Evolutionary conservation across 179 eudicot species (phyloP).

Genomic region (Gypsophila paniculata): DNA sequence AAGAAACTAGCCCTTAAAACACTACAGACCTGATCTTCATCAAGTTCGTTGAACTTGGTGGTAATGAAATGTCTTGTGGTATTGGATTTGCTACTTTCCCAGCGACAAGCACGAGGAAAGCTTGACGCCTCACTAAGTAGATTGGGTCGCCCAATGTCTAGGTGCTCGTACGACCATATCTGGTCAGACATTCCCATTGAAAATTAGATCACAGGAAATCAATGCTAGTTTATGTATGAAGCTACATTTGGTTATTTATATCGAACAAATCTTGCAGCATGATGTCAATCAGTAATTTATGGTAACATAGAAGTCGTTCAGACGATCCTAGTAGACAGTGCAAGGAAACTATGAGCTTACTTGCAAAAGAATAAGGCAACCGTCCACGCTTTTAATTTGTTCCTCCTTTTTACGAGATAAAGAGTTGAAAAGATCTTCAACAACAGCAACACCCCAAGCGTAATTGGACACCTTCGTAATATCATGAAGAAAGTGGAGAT

Average conservation of each 20-base stretch:
- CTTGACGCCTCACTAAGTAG: constrained; percentile 18
- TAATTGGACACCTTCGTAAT: constrained; percentile 32
- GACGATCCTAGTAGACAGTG: neutral
- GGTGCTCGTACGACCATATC: constrained; percentile 75
- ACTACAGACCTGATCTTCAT: constrained; percentile 42
- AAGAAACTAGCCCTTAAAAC: neutral
- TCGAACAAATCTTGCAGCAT: neutral
- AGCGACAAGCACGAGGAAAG: constrained; percentile 57
- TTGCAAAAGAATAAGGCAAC: constrained; percentile 69
- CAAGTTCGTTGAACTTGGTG: constrained; percentile 41
- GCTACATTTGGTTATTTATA: neutral
- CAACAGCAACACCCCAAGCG: constrained; percentile 67
- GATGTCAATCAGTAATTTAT: neutral
- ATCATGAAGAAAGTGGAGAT: constrained; percentile 41
- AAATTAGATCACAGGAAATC: no score
- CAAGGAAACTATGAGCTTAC: constrained; percentile 31
- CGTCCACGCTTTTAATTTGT: constrained; percentile 43
- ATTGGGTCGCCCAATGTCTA: constrained; percentile 58
- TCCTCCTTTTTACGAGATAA: constrained; percentile 41
- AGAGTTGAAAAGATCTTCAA: constrained; percentile 41
- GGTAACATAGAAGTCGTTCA: neutral
- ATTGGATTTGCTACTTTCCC: constrained; percentile 46
- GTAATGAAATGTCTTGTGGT: constrained; percentile 34
- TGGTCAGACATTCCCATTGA: constrained; percentile 20
- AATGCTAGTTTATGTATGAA: no score